Evolutionary conservation across 2,329 filamentous ascomycete species (phyloP).

Genomic region (Ophiognomonia clavigignenti-juglandacearum): DNA sequence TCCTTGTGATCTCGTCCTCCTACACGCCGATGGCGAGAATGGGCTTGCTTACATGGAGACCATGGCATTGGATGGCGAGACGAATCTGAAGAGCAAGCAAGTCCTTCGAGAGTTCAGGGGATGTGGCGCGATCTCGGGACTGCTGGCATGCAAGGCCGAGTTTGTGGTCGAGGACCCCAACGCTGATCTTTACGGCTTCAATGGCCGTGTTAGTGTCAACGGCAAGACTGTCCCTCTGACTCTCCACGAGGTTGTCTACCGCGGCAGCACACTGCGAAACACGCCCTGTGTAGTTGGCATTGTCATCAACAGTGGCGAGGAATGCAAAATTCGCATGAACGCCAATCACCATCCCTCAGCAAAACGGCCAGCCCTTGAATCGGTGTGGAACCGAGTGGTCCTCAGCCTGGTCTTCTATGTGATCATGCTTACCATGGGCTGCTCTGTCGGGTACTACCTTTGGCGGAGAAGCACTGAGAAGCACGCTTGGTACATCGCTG

Average conservation of each 20-base stretch:
- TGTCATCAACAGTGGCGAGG: slow-evolving; percentile 81
- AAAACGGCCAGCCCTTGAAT: slow-evolving; percentile 70
- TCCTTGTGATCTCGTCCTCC: slow-evolving; percentile 76
- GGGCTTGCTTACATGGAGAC: slow-evolving; percentile 79
- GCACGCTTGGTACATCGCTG: slow-evolving; percentile 69
- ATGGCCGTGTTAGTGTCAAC: slow-evolving; percentile 59
- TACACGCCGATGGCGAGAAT: slow-evolving; percentile 73
- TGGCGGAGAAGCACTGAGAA: slow-evolving; percentile 67
- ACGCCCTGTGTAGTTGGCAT: slow-evolving; percentile 68
- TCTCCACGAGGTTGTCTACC: slow-evolving; percentile 76
- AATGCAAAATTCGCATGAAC: slow-evolving; percentile 84
- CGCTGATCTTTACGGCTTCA: slow-evolving; percentile 70
- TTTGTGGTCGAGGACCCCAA: slow-evolving; percentile 75
- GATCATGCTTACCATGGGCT: slow-evolving; percentile 70
- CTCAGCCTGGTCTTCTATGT: slow-evolving; percentile 77
- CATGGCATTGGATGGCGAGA: slow-evolving; percentile 80
- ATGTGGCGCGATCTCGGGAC: slow-evolving; percentile 50
- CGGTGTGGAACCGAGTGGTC: slow-evolving; percentile 70
- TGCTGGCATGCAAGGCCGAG: slow-evolving; percentile 52
- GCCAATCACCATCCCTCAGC: slow-evolving; percentile 76
- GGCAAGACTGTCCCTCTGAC: slow-evolving; percentile 65
- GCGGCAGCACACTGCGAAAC: slow-evolving; percentile 80
- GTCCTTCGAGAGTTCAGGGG: slow-evolving; percentile 54
- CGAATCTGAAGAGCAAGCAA: slow-evolving; percentile 74
- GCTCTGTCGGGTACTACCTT: slow-evolving; percentile 74